A percentile compares a stretch with the other conserved stretches of the same genome.
Evolutionary conservation across 805 yeast genomes (phyloP).

Genomic region (Yamadazyma takamatsuzukensis): DNA sequence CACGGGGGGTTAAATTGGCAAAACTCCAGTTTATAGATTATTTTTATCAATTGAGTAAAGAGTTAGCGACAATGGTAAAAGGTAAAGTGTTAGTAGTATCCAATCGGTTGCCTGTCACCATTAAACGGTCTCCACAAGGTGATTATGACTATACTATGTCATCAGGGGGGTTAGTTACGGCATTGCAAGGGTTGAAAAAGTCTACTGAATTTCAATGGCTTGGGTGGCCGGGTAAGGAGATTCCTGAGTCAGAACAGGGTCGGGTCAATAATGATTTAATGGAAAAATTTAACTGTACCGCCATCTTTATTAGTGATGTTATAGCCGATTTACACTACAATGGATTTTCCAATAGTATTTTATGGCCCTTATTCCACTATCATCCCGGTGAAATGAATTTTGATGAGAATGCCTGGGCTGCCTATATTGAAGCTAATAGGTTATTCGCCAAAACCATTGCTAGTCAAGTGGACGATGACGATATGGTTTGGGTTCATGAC

Average conservation of each 20-base stretch:
- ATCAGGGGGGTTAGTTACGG: constrained; percentile 96
- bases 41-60: no score
- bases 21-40: no score
- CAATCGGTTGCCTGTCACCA: constrained; percentile 92
- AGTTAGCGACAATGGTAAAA: constrained; percentile 12
- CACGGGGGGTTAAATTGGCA: no score
- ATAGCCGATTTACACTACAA: constrained; percentile 95
- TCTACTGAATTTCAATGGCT: constrained; percentile 89
- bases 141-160: constrained; percentile 85
- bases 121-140: constrained; percentile 59
- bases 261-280: constrained; percentile 66
- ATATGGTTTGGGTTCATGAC: constrained; percentile 96
- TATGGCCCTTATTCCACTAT: constrained; percentile 98
- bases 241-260: constrained; percentile 71
- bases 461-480: constrained; percentile 69
- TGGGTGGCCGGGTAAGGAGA: constrained; percentile 92
- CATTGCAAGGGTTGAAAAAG: constrained; percentile 85
- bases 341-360: constrained; percentile 89
- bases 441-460: constrained; percentile 75
- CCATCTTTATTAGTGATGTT: constrained; percentile 82
- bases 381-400: constrained; percentile 99
- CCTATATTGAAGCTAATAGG: constrained; percentile 89
- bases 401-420: constrained; percentile 97
- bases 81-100: constrained; percentile 90
- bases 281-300: constrained; percentile 82